Base-by-base conservation (phyloP, 306 rosid species). In the Inga oerstediana region DNA sequence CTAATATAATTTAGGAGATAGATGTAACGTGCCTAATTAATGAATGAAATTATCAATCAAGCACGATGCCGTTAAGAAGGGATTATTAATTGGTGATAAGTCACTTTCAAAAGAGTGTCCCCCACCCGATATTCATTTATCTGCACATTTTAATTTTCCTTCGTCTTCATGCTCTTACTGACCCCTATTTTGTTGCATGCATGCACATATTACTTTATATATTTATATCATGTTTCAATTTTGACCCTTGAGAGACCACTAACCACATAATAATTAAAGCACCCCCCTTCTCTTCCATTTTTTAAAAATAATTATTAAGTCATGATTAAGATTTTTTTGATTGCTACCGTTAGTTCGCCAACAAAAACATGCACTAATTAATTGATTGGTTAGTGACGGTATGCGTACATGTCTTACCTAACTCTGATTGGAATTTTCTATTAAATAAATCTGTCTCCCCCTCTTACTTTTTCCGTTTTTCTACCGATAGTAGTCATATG, bases 151-250 rank as follows among this genome's bases (percentile, higher is more conserved):
- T 76, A 39, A 39, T 39, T 39, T 39, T 39, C 44, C 32, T 43
- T 66, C 44, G 64, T 79, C 56, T 67, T 74, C 9, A 35, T 19
- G 72, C 71, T 20, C 80, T 52, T 66, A 43, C 80, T 84, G 65
- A 79, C 82, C 78, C 80, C 72, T 17, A 77, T 79, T 79, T 74
- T 73, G 86, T 79, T 84, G 77, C 70, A 84, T 68, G 66, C 80
- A 79, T 84, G 74, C 78, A 75, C 61, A 48, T 75, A 74, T 46
- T 77, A 54, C 83, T 49, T 44, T 79, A 44, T 71, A 9, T 41
- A 39, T 70, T 10, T 56, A 59, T 59, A 10, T 59, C 34, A 27
- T 76, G 81, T 76, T 79, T 58, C 3, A 20, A 58, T 7, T 73
- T 84, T 79, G 77, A 84, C 72, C 54, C 62, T 74, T 84, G 10